phyloP scores from a whole-genome alignment of 192 early-diverging fungal genomes.

The Phycomyces blakesleeanus region DNA sequence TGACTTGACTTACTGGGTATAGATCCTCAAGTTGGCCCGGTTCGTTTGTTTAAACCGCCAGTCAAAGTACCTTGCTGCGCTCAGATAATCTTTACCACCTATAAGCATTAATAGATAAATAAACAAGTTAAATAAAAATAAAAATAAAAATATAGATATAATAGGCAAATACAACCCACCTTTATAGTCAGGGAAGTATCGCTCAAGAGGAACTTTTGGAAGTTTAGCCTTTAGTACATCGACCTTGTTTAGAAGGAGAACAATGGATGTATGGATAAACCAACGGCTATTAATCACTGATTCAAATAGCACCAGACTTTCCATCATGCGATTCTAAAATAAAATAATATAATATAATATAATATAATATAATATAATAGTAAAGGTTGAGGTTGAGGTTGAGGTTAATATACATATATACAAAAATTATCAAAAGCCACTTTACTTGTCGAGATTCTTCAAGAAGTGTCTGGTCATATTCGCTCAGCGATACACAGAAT shows the following conservation, averaged over 20 bases:
- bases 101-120: slow-evolving; percentile 78
- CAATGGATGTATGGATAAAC: slow-evolving; percentile 80
- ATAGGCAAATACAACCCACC: slow-evolving; percentile 61
- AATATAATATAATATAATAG: no score
- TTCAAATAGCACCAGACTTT: slow-evolving; percentile 78
- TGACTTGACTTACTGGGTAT: slow-evolving; percentile 65
- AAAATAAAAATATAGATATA: no score
- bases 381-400: no score
- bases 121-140: no score
- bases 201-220: slow-evolving; percentile 59
- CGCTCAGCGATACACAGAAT: slow-evolving; percentile 79
- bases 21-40: slow-evolving; percentile 76
- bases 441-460: slow-evolving; percentile 58
- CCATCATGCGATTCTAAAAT: slow-evolving; percentile 74
- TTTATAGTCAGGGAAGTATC: slow-evolving; percentile 78
- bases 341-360: neutral
- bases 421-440: no score
- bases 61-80: slow-evolving; percentile 82
- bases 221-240: slow-evolving; percentile 77
- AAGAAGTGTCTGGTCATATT: slow-evolving; percentile 81
- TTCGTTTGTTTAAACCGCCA: slow-evolving; percentile 88
- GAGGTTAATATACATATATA: no score
- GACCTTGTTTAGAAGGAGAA: slow-evolving; percentile 83
- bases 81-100: slow-evolving; percentile 73
- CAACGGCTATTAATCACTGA: slow-evolving; percentile 83